A percentile compares a stretch with the other conserved stretches of the same genome.
These are phyloP conservation scores for Leccinum arenicola DNA, from an alignment of 768 basidiomycete genomes.

Conservation along the genomic window DNA sequence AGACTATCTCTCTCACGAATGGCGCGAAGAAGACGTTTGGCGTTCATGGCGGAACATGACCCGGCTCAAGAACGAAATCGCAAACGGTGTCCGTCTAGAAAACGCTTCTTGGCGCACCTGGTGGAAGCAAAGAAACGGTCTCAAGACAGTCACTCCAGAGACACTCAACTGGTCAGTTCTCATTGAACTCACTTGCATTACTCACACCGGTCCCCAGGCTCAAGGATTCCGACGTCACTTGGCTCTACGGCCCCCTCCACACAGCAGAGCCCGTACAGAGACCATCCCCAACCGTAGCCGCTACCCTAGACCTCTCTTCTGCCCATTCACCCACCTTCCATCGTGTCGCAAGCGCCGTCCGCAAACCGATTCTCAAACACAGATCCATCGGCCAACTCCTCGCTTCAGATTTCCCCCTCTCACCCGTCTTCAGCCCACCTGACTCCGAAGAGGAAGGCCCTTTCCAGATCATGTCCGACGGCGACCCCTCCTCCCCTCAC, in stretches of 20 bases:
- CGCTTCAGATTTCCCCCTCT: constrained; percentile 62
- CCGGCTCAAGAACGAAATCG: constrained; percentile 95
- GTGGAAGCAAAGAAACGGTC: constrained; percentile 98
- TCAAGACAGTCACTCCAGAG: constrained; percentile 94
- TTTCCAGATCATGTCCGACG: constrained; percentile 19
- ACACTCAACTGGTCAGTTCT: constrained; percentile 90
- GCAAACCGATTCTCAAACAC: constrained; percentile 94
- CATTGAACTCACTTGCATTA: not conserved
- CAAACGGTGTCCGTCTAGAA: constrained; percentile 91
- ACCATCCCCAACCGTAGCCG: constrained; percentile 36
- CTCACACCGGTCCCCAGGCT: constrained; percentile 58
- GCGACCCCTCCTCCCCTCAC: constrained; percentile 10
- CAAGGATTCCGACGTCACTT: constrained; percentile 98
- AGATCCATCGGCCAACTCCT: constrained; percentile 90
- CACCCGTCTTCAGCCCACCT: constrained; percentile 58
- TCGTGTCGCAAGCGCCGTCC: constrained; percentile 25
- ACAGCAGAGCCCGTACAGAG: constrained; percentile 75
- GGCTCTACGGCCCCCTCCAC: constrained; percentile 97
- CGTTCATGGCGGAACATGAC: constrained; percentile 99
- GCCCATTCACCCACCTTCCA: constrained; percentile 29
- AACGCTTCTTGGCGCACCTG: constrained; percentile 99
- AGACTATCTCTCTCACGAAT: constrained; percentile 97
- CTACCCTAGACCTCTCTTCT: constrained; percentile 37
- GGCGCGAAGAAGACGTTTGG: constrained; percentile 98
- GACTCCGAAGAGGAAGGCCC: constrained; percentile 50